A percentile compares a stretch with the other conserved stretches of the same genome.
Evolutionary conservation across 2,329 filamentous ascomycete genomes (phyloP).

Genomic region (Trichoderma sp.): DNA sequence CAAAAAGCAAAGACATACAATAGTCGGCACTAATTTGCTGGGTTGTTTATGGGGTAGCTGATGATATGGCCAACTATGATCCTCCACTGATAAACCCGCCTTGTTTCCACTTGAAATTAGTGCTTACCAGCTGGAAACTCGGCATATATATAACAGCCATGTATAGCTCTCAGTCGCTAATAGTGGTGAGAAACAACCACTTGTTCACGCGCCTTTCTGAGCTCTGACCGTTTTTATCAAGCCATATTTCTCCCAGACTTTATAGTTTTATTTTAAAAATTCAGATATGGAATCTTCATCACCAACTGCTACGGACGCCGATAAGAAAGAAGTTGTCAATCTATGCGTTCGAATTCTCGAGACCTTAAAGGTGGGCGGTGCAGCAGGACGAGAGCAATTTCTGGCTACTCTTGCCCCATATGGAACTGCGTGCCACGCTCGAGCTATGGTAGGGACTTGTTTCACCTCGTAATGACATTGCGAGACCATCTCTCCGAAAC

Average conservation of each 20-base stretch:
- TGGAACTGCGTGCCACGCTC: background rate
- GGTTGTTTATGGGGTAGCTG: background rate
- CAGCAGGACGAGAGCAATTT: background rate
- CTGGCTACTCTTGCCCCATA: background rate
- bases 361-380: background rate
- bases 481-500: background rate
- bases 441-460: background rate
- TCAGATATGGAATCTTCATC: background rate
- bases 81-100: background rate
- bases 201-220: background rate
- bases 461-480: background rate
- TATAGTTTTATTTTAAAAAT: background rate
- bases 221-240: background rate
- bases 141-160: background rate
- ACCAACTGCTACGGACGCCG: background rate
- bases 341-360: background rate
- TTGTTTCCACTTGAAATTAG: background rate
- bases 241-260: background rate
- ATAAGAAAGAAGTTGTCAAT: background rate
- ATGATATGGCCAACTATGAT: background rate
- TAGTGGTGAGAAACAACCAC: background rate
- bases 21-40: background rate
- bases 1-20: background rate
- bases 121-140: background rate
- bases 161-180: background rate